Percentiles rank a stretch among this genome's conserved stretches.
phyloP scores from a whole-genome alignment of 192 early-diverging fungal species.

The Rhizoclosmatium sp. region DNA sequence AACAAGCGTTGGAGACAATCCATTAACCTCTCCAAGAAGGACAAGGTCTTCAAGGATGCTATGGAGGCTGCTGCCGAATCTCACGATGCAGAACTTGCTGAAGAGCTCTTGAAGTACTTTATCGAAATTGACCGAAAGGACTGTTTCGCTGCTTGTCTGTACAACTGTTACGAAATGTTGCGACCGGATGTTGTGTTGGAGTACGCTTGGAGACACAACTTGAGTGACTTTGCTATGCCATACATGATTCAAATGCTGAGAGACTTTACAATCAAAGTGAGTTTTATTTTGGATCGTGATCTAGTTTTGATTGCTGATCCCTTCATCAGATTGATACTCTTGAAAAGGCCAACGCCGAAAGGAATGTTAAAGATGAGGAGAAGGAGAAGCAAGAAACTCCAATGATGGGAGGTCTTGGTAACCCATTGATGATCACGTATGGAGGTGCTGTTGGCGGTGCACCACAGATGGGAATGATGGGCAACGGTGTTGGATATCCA shows the following conservation, averaged over 20 bases:
- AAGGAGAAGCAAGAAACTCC: constrained; percentile 68
- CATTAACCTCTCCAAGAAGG: constrained; percentile 94
- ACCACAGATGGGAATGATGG: constrained; percentile 11
- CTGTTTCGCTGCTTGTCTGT: constrained; percentile 93
- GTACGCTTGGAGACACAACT: constrained; percentile 86
- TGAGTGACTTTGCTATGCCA: constrained; percentile 96
- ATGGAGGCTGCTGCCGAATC: constrained; percentile 98
- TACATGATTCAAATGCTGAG: constrained; percentile 93
- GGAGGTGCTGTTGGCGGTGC: constrained; percentile 41
- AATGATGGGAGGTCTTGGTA: constrained; percentile 75
- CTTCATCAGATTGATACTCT: constrained; percentile 55
- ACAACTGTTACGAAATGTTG: constrained; percentile 94
- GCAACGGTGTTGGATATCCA: constrained; percentile 4
- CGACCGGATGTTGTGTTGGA: constrained; percentile 95
- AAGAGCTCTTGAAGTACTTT: constrained; percentile 96
- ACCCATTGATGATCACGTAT: constrained; percentile 78
- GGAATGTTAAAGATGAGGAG: constrained; percentile 58
- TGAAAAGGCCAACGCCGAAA: constrained; percentile 57
- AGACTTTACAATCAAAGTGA: constrained; percentile 83
- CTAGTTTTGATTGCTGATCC: not conserved
- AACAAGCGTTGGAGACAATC: constrained; percentile 98
- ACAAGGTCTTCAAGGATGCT: constrained; percentile 96
- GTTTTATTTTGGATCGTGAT: not conserved
- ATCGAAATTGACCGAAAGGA: constrained; percentile 89
- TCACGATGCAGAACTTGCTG: constrained; percentile 84